Conservation (phyloP, 192 early-diverging fungal species). For the Dissophora ornata region DNA sequence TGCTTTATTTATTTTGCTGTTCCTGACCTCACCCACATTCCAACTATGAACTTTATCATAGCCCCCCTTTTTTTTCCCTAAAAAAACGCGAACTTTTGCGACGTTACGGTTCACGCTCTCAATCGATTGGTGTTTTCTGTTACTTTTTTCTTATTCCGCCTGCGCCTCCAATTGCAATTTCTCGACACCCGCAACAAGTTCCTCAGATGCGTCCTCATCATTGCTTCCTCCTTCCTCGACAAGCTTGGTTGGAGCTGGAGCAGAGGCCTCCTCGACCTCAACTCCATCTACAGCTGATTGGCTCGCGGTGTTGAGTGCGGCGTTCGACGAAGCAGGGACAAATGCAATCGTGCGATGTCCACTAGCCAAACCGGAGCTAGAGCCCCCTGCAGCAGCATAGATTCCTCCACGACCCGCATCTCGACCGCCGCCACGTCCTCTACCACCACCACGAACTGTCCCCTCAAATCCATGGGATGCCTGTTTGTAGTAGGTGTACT, state of each 20-base stretch:
- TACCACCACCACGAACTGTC: not conserved
- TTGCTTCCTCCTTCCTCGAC: too few relatives aligned
- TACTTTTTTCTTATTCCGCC: not conserved
- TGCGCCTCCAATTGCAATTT: constrained; percentile 2
- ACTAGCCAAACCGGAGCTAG: not conserved
- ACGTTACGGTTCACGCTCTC: too few relatives aligned
- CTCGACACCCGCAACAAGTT: constrained; percentile 8
- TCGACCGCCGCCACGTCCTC: not conserved
- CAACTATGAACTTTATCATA: too few relatives aligned
- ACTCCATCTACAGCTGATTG: not conserved
- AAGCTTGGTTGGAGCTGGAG: too few relatives aligned
- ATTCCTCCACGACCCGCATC: not conserved
- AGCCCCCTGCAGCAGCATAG: not conserved
- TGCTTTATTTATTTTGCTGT: too few relatives aligned
- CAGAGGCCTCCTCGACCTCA: not conserved
- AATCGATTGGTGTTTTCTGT: too few relatives aligned
- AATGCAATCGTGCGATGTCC: constrained; percentile 20
- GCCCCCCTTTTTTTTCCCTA: too few relatives aligned
- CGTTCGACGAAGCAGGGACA: constrained; percentile 33
- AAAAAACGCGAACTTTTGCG: too few relatives aligned
- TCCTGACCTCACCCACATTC: too few relatives aligned
- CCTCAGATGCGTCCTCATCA: not conserved
- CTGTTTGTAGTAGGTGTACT: constrained; percentile 14
- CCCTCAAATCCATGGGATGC: constrained; percentile 1
- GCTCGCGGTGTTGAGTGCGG: constrained; percentile 4